phyloP scores from a whole-genome alignment of 176 grass and related monocot genomes.

The Urochloa ruziziensis region DNA sequence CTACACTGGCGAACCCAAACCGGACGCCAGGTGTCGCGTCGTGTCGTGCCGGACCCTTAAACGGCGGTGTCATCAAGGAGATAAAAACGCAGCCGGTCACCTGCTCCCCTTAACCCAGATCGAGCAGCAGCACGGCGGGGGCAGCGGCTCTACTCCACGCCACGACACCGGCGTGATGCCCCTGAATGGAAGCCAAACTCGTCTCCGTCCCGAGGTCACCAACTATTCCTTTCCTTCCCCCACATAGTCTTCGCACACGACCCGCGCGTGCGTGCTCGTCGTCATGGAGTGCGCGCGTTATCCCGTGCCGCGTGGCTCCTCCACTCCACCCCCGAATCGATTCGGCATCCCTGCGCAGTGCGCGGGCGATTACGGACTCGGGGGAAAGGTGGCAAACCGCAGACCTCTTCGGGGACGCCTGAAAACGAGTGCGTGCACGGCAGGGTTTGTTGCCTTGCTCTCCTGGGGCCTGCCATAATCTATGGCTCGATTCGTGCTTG shows the following conservation, averaged over 20 bases:
- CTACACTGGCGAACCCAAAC: too few species aligned
- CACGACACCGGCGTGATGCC: slow-evolving; percentile 8
- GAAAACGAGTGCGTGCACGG: not conserved
- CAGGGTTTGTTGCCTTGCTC: not conserved
- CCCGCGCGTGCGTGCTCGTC: not conserved
- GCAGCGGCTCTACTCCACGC: not conserved
- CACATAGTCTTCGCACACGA: not conserved
- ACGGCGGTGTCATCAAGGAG: too few species aligned
- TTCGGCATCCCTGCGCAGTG: not conserved
- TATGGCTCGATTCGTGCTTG: not conserved
- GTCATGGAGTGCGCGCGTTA: not conserved
- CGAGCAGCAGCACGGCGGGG: not conserved
- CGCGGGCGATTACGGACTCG: not conserved
- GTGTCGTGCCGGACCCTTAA: too few species aligned
- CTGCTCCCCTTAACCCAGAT: not conserved
- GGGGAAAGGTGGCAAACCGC: not conserved
- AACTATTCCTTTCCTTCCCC: slow-evolving; percentile 7
- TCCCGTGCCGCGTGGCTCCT: not conserved
- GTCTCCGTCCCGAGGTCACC: not conserved
- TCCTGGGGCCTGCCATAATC: not conserved
- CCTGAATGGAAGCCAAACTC: not conserved
- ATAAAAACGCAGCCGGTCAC: not conserved
- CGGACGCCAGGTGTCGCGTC: too few species aligned
- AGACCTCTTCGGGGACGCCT: not conserved
- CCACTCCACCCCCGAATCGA: not conserved